phyloP scores from a whole-genome alignment of 495 filamentous ascomycete genomes.

The Neurospora sp. region DNA sequence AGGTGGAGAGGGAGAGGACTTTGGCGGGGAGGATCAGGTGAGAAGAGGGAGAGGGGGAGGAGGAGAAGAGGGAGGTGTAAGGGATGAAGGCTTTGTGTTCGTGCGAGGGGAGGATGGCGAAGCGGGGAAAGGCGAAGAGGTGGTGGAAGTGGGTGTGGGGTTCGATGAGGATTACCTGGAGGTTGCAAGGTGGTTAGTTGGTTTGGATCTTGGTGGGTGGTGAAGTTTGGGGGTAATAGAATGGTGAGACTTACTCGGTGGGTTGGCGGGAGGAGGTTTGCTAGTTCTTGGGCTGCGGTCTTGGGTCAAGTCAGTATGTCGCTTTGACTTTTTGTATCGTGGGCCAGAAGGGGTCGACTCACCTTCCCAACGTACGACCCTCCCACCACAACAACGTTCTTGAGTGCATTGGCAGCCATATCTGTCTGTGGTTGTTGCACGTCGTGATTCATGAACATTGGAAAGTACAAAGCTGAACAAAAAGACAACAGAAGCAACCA shows the following conservation, averaged over 20 bases:
- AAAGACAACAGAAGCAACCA: not conserved
- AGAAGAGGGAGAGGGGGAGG: conserved; percentile 18
- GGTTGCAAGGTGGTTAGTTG: not conserved
- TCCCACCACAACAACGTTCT: conserved; percentile 19
- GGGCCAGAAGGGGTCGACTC: not conserved
- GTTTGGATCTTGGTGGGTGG: not conserved
- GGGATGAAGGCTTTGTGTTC: conserved; percentile 51
- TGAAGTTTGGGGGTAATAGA: no score
- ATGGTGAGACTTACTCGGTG: conserved; percentile 15
- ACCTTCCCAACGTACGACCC: conserved; percentile 20
- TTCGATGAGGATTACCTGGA: conserved; percentile 39
- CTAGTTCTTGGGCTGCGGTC: conserved; percentile 17
- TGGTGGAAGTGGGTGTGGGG: conserved; percentile 46
- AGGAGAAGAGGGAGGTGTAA: conserved; percentile 31
- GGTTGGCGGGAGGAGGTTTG: conserved; percentile 14
- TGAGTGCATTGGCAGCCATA: conserved; percentile 5
- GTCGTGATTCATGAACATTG: not conserved
- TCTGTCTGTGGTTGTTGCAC: not conserved
- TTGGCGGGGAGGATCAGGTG: conserved; percentile 35
- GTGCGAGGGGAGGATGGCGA: conserved; percentile 36
- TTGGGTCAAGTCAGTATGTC: not conserved
- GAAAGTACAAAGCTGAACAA: not conserved
- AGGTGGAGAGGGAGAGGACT: conserved; percentile 26
- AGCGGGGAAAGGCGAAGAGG: conserved; percentile 45
- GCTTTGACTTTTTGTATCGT: no score